Evolutionary conservation across 2,329 filamentous ascomycete genomes (phyloP).

Genomic region (Nemania abortiva): DNA sequence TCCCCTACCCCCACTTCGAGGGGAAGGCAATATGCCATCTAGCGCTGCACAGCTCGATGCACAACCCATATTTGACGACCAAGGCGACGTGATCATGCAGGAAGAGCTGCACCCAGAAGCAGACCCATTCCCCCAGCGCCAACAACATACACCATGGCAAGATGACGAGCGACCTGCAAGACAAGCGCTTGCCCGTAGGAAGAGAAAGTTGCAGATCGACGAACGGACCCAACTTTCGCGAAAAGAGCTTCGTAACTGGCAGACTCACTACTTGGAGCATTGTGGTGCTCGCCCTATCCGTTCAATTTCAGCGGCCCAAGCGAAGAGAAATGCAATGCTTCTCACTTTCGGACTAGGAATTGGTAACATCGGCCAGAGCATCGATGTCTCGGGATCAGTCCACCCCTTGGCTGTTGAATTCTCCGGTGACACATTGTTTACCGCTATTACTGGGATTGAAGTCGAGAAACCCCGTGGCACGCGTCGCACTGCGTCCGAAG

Average conservation of each 20-base stretch:
- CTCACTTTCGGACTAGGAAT: slow-evolving; percentile 57
- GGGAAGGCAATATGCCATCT: slow-evolving; percentile 29
- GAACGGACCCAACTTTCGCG: slow-evolving; percentile 53
- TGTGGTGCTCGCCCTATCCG: slow-evolving; percentile 54
- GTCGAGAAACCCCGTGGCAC: slow-evolving; percentile 39
- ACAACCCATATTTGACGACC: slow-evolving; percentile 43
- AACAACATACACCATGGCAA: slow-evolving; percentile 38
- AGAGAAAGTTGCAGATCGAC: slow-evolving; percentile 47
- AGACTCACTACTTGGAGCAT: slow-evolving; percentile 61
- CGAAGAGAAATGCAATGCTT: slow-evolving; percentile 58
- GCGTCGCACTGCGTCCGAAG: slow-evolving; percentile 60
- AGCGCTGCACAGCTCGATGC: slow-evolving; percentile 37
- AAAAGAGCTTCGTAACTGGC: slow-evolving; percentile 57
- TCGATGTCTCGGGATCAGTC: slow-evolving; percentile 47
- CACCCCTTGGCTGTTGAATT: slow-evolving; percentile 63
- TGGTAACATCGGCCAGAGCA: slow-evolving; percentile 52
- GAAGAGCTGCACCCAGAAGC: slow-evolving; percentile 57
- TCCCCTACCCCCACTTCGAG: slow-evolving; percentile 49
- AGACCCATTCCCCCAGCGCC: slow-evolving; percentile 51
- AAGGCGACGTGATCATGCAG: slow-evolving; percentile 54
- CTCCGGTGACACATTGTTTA: slow-evolving; percentile 59
- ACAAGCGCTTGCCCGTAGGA: slow-evolving; percentile 42
- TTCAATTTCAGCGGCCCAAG: slow-evolving; percentile 51
- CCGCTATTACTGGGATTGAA: slow-evolving; percentile 53
- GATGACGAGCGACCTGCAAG: slow-evolving; percentile 29